Percentiles rank a stretch among this genome's conserved stretches.
Evolutionary conservation across 305 asterid genomes (phyloP).

Genomic region (Fraxinus dipetala): DNA sequence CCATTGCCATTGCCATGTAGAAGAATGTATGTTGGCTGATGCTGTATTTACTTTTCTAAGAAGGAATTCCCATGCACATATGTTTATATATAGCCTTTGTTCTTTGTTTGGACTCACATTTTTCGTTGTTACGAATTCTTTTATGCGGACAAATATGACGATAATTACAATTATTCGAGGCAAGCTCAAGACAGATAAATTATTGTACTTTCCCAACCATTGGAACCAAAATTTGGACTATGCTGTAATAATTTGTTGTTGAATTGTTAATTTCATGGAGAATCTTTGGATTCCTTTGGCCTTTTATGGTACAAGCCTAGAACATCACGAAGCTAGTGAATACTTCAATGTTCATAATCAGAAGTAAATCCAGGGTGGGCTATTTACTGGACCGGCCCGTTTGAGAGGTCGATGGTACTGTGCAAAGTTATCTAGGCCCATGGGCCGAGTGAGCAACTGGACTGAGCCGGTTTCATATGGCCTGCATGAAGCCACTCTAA

Average conservation of each 20-base stretch:
- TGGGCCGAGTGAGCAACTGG: not conserved
- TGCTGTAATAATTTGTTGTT: not conserved
- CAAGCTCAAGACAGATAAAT: not conserved
- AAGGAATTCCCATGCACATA: slow-evolving; percentile 5
- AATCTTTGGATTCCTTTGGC: not conserved
- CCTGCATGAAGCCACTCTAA: not conserved
- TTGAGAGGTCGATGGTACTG: not conserved
- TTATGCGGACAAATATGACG: slow-evolving; percentile 32
- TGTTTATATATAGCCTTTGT: slow-evolving; percentile 20
- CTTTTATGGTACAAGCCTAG: not conserved
- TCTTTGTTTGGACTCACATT: slow-evolving; percentile 33
- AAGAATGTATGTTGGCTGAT: not conserved
- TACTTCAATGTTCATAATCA: not conserved
- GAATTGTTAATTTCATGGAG: not conserved
- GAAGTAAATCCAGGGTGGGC: not conserved
- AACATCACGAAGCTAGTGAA: not conserved
- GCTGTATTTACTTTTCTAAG: not conserved
- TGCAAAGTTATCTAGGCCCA: not conserved
- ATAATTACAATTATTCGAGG: slow-evolving; percentile 28
- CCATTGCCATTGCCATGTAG: slow-evolving; percentile 18
- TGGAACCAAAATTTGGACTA: not conserved
- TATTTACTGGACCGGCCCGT: not conserved
- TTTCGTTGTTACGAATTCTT: slow-evolving; percentile 27
- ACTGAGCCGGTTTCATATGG: not conserved
- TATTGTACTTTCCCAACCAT: not conserved